Base-by-base conservation (phyloP, 2,329 filamentous ascomycete species). In the Fusarium vanettenii region DNA sequence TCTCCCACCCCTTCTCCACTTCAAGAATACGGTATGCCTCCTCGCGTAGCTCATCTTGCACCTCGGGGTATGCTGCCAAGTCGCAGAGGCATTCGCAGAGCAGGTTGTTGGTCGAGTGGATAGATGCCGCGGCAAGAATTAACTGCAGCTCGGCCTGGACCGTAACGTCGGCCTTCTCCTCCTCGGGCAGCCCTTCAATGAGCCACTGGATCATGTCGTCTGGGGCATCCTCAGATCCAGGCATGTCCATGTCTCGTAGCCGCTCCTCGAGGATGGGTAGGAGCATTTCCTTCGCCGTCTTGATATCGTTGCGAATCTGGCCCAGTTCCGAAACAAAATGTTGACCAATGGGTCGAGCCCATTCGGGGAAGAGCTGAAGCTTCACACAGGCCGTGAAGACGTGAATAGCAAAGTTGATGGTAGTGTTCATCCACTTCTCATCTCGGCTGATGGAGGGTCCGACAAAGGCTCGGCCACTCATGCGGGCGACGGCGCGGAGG, bases 391-490 rank as follows among this genome's bases (percentile, higher is more conserved):
- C 83, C 75, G 85, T 79, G 78, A 90, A 86, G 69, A 87, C 83
- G 70, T 88, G 84, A 25, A 87, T 79, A 60, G 87, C 86, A 76
- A 87, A 89, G 78, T 87, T 84, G 79, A 88, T 83, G 79, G 84
- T 85, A 22, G 86, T 86, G 57, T 86, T 81, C 82, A 90, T 85
- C 89, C 89, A 91, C 67, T 85, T 82, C 72, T 89, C 85, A 45
- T 86, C 81, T 20, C 88, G 87, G 74, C 86, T 88, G 65, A 90
- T 81, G 16, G 83, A 80, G 3, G 85, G 75, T 2, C 89, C 89
- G 8, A 90, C 85, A 71, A 90, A 90, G 6, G 87, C 84, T 22
- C 86, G 83, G 1, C 89, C 88, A 29, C 87, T 89, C 25, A 91
- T 76, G 2, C 88, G 86, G 8, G 89, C 86, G 13, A 91, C 82